phyloP scores from a whole-genome alignment of 441 rosid species.

The Viola pubescens region DNA sequence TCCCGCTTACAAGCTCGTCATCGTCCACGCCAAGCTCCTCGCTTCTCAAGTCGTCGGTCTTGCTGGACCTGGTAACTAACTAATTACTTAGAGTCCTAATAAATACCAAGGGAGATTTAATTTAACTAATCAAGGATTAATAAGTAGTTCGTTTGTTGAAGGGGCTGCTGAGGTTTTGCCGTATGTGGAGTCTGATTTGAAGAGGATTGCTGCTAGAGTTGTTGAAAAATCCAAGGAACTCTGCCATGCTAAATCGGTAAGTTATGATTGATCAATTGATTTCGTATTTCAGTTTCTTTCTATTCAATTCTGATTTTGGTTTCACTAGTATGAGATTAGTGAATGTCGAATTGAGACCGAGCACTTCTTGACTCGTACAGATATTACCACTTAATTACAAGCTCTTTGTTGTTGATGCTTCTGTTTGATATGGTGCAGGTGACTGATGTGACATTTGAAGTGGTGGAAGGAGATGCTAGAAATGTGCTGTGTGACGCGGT shows the following conservation, averaged over 20 bases:
- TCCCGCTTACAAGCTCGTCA: constrained; percentile 54
- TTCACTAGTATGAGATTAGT: no score
- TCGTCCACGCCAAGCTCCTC: constrained; percentile 67
- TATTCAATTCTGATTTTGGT: no score
- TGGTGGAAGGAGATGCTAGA: constrained; percentile 81
- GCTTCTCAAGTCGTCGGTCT: constrained; percentile 48
- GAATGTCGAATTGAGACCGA: no score
- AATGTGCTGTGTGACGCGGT: constrained; percentile 80
- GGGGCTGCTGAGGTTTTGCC: constrained; percentile 77
- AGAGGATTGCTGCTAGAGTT: constrained; percentile 53
- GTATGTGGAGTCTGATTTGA: constrained; percentile 61
- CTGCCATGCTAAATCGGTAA: constrained; percentile 55
- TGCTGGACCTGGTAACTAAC: constrained; percentile 67
- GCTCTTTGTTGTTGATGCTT: neutral
- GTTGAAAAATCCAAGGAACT: constrained; percentile 50
- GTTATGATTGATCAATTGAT: neutral
- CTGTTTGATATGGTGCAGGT: constrained; percentile 34
- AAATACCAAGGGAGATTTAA: no score
- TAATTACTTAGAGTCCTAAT: neutral
- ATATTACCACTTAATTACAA: no score
- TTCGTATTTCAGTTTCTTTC: neutral
- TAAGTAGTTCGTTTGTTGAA: constrained; percentile 8
- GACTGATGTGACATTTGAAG: constrained; percentile 36
- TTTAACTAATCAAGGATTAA: no score
- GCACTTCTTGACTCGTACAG: no score